Percentiles rank a stretch among this genome's conserved stretches.
Conservation (phyloP, 306 rosid species). For the Medicago lupulina region DNA sequence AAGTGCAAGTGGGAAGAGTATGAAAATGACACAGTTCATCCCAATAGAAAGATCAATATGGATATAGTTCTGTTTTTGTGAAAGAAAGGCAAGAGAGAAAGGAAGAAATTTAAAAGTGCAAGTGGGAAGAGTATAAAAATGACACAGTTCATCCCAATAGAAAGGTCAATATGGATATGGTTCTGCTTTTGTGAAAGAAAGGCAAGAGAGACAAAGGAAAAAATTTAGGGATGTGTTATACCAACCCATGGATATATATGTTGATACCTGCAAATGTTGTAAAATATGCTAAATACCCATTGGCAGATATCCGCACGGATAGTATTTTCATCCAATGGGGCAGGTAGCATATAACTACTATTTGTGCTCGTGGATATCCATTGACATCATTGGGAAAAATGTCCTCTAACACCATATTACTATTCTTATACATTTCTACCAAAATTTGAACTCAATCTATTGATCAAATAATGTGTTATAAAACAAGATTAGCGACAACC, state of each 20-base stretch:
- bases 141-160: neutral
- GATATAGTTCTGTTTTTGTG: neutral
- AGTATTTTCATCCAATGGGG: too few relatives aligned
- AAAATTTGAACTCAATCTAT: neutral
- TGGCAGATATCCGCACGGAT: too few relatives aligned
- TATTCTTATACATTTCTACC: neutral
- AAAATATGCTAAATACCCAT: too few relatives aligned
- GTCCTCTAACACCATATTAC: neutral
- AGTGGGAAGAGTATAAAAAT: neutral
- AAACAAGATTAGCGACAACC: neutral
- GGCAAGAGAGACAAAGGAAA: neutral
- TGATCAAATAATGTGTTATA: neutral
- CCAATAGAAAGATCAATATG: constrained; percentile 4
- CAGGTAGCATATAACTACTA: too few relatives aligned
- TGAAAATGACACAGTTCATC: neutral
- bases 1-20: neutral
- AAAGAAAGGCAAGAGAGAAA: too few relatives aligned
- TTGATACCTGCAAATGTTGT: too few relatives aligned
- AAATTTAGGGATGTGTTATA: too few relatives aligned
- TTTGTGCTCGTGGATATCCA: too few relatives aligned
- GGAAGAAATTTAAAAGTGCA: too few relatives aligned
- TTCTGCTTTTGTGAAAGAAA: neutral
- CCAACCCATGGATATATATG: too few relatives aligned
- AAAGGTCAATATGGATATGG: neutral
- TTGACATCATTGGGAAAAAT: neutral